Base-by-base conservation (phyloP, 345 rosid genomes). In the Boechera stricta region DNA sequence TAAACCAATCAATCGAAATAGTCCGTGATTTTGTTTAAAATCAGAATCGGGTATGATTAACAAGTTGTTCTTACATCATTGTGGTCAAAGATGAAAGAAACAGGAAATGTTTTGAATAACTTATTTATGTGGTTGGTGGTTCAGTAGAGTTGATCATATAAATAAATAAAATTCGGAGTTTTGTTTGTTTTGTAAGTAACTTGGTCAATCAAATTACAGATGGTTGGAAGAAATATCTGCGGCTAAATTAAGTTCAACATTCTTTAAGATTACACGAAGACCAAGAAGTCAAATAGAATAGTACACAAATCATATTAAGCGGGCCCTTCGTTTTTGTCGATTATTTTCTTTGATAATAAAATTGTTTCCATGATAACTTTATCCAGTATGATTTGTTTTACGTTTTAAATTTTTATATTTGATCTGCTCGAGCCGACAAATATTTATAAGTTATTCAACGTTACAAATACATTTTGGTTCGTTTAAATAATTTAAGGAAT, bases 61-160 rank as follows among this genome's bases (percentile, higher is more conserved):
- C 58, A 69, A 63, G 57, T 62, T 77, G 58, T 31, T 53, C 53
- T 52, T 42, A 52, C 49, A 33, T 76, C 69, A 69, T 35, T 62
- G 5, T 53, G 38, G 80, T 76, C 74, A 76, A 52, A 76, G 4
- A 63, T 61, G 80, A 69, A 52, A 69, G 70, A 52, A 69, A 61
- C 38, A 41, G 48, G 39, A 76, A 76, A 31, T 51, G 47, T 31
- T 59, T 39, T 49, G 26, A 38, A 60, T 53, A n/a, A 10, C 5
- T 39, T 36, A 51, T 18, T 67, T 49, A 31, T 51, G 69, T 59
- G 69, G 79, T 68, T 68, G 74, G 68, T 76, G 79, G 74, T 49
- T 60, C 10, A 38, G 52, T 28, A 49, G 54, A 32, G 13, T 59
- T 15, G 5, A 21, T 39, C 3, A 5, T 12, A 26, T 5, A 38